Evolutionary conservation across 169 alveolate species (phyloP), one percentile per base, ranked within the genome.

Genomic region (Hepatocystis sp.): DNA sequence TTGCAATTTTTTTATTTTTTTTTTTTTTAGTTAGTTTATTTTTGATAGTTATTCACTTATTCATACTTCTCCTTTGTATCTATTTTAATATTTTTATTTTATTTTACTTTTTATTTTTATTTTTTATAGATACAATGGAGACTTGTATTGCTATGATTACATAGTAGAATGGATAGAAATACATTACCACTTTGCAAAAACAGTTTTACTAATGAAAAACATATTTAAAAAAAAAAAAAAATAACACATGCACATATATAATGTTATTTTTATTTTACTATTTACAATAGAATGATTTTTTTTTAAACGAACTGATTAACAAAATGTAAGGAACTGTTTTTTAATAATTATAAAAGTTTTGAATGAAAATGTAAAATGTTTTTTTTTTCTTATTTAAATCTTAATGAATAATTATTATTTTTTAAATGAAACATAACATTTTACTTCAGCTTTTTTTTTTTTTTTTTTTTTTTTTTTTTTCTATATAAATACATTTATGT

Each of bases 161-260:
- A 71, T 71, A 32, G 86, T 56, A 49, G 86, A 71, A 11, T 71
- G 86, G 86, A 34, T 71, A n/a, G 86, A 71, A 30, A 71, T 63
- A 13, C 86, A 71, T 40, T 47, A 71, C 61, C 56, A 71, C 36
- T 71, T 71, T 47, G 23, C 86, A 46, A 56, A 60, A 21, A 23
- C 36, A 10, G 40, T 71, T 60, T 27, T 42, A 61, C 30, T 53
- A 28, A 17, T 42, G 23, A 71, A 71, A 25, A 55, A 58, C 11
- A 27, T 71, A 25, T 71, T 71, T 30, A 17, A 40, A 13, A n/a
- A 46, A 63, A 71, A 21, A 49, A 51, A 51, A 19, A 51, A 51
- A 28, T 51, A 51, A 51, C 1, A 21, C 4, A 5, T 30, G 63
- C 63, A 19, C 63, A n/a, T n/a, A n/a, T n/a, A n/a, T n/a, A n/a